Evolutionary conservation across 2,329 filamentous ascomycete species (phyloP).

Genomic region (Trichoderma breve): DNA sequence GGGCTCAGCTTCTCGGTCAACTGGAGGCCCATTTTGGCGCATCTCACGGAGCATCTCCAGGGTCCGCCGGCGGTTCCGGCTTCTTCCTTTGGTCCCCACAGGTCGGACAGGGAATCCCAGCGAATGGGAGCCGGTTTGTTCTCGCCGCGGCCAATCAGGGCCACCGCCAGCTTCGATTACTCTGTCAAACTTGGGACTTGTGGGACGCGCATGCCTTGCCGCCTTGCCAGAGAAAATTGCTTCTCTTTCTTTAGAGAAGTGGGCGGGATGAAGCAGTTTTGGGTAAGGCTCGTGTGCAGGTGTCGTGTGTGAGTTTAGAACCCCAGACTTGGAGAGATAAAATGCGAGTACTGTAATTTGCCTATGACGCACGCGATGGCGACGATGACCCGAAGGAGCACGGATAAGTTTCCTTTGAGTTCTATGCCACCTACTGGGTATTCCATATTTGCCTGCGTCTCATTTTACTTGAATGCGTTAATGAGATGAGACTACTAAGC

Average conservation of each 20-base stretch:
- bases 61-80: constrained; percentile 28
- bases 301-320: constrained; percentile 9
- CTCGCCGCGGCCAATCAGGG: constrained; percentile 29
- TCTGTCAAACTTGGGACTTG: not conserved
- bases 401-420: not conserved
- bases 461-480: not conserved
- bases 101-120: constrained; percentile 26
- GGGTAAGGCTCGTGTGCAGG: not conserved
- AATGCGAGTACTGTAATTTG: constrained; percentile 1
- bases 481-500: not conserved
- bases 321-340: not conserved
- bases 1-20: constrained; percentile 4
- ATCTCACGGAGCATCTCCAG: not conserved
- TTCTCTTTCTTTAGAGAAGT: not conserved
- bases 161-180: not conserved
- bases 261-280: not conserved
- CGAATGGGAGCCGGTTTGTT: constrained; percentile 34
- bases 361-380: constrained; percentile 13
- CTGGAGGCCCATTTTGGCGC: not conserved
- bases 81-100: constrained; percentile 30
- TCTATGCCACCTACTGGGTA: not conserved
- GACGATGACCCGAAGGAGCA: not conserved
- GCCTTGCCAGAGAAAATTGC: constrained; percentile 18
- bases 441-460: not conserved
- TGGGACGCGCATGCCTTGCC: constrained; percentile 22